Conservation (phyloP, 305 asterid species). For the Ilex paraguariensis region DNA sequence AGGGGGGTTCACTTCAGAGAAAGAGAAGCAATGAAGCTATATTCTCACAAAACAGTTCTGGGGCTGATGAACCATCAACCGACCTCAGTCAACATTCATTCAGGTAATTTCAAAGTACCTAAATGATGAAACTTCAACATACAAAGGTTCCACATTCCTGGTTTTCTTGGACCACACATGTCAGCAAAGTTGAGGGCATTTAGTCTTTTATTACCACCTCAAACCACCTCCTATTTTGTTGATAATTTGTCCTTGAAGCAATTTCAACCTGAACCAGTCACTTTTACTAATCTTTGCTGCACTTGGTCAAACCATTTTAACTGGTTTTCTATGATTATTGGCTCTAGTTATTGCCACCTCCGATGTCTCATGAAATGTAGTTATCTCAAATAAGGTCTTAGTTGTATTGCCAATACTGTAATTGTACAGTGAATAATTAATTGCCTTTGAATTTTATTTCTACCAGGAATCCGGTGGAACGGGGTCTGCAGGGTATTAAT, state of each 20-base stretch:
- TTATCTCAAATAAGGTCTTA: too few relatives aligned
- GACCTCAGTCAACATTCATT: constrained; percentile 31
- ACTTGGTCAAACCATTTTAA: neutral
- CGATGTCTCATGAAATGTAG: too few relatives aligned
- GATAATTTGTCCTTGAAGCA: neutral
- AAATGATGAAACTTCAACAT: too few relatives aligned
- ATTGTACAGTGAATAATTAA: neutral
- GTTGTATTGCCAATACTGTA: neutral
- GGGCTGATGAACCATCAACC: constrained; percentile 33
- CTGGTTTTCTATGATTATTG: too few relatives aligned
- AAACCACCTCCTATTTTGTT: neutral
- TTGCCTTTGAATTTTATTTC: constrained; percentile 6
- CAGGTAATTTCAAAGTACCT: constrained; percentile 28
- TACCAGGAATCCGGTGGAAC: constrained; percentile 46
- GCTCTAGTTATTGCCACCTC: too few relatives aligned
- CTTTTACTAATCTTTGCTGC: neutral
- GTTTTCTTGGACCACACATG: too few relatives aligned
- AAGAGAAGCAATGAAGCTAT: constrained; percentile 28
- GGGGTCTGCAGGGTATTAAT: constrained; percentile 59
- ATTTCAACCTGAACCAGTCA: neutral
- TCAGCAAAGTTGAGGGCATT: too few relatives aligned
- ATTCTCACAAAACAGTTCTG: constrained; percentile 30
- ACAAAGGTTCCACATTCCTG: too few relatives aligned
- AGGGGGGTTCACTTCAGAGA: constrained; percentile 35
- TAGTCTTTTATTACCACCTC: too few relatives aligned